A percentile compares a stretch with the other conserved stretches of the same genome.
These are phyloP conservation scores for Boletus barrowsii DNA, from an alignment of 768 basidiomycete genomes.

Conservation along the genomic window DNA sequence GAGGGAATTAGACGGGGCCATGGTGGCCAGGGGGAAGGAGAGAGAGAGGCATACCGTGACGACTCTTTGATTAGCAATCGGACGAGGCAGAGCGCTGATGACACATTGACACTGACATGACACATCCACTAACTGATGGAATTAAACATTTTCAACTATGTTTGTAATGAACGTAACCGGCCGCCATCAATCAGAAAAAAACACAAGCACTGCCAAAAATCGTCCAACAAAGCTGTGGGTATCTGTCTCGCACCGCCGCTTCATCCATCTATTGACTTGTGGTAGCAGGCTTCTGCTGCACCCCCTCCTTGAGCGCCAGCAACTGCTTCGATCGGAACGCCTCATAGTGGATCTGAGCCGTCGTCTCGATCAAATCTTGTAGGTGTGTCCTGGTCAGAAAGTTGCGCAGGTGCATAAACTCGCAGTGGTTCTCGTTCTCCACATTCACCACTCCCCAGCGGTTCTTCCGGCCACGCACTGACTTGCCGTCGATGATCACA, in stretches of 20 bases:
- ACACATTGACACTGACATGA: constrained; percentile 1
- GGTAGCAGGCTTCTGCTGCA: constrained; percentile 62
- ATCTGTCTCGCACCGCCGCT: constrained; percentile 9
- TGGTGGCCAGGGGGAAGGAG: constrained; percentile 12
- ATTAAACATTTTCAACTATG: not conserved
- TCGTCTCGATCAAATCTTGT: constrained; percentile 98
- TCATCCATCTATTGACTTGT: constrained; percentile 27
- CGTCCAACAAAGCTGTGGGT: constrained; percentile 4
- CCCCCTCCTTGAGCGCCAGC: constrained; percentile 94
- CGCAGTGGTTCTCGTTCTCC: constrained; percentile 95
- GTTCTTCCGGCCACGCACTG: constrained; percentile 94
- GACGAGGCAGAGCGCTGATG: not conserved
- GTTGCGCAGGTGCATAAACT: constrained; percentile 95
- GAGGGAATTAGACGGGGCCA: constrained; percentile 11
- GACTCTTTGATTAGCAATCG: constrained; percentile 17
- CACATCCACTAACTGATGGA: not conserved
- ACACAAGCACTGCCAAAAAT: not conserved
- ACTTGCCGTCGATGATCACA: constrained; percentile 93
- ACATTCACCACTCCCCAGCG: constrained; percentile 99
- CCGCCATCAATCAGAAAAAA: not conserved
- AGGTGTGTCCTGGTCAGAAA: constrained; percentile 96
- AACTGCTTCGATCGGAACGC: constrained; percentile 99
- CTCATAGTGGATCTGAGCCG: constrained; percentile 98
- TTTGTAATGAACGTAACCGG: constrained; percentile 14
- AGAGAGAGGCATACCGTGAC: not conserved